phyloP scores from a whole-genome alignment of 768 basidiomycete species.

The Tulasnella sp. region DNA sequence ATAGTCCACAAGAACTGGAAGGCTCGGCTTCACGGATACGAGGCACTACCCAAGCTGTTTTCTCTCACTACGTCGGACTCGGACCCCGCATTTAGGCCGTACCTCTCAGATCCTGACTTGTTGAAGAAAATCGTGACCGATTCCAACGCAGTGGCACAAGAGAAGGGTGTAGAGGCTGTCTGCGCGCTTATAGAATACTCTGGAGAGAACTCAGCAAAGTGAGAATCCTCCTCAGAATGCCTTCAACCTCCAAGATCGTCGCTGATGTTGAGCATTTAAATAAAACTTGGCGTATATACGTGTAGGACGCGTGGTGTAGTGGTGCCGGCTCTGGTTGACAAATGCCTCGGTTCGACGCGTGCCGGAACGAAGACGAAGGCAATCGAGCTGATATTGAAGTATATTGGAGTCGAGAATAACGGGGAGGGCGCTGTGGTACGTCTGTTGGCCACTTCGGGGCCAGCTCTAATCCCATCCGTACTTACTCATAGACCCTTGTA shows the following conservation, averaged over 20 bases:
- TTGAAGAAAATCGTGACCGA: slow-evolving; percentile 85
- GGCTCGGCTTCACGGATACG: slow-evolving; percentile 89
- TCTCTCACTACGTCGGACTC: slow-evolving; percentile 82
- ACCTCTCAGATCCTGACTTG: slow-evolving; percentile 61
- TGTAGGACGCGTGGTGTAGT: slow-evolving; percentile 60
- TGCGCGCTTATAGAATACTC: slow-evolving; percentile 81
- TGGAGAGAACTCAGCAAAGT: slow-evolving; percentile 71
- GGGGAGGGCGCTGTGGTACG: slow-evolving; percentile 82
- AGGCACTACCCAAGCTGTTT: slow-evolving; percentile 76
- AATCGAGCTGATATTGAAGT: slow-evolving; percentile 75
- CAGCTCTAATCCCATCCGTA: not conserved
- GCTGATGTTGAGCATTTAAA: not conserved
- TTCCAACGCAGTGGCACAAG: slow-evolving; percentile 93
- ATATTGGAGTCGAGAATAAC: slow-evolving; percentile 86
- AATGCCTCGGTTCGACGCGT: slow-evolving; percentile 84
- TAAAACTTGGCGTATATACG: not conserved
- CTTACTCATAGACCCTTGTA: slow-evolving; percentile 25
- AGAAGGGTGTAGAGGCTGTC: slow-evolving; percentile 89
- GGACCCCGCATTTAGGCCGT: slow-evolving; percentile 90
- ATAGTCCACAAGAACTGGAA: slow-evolving; percentile 98
- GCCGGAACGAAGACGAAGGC: slow-evolving; percentile 85
- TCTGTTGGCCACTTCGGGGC: slow-evolving; percentile 20
- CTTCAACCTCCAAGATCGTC: not conserved
- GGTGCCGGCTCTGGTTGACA: slow-evolving; percentile 88
- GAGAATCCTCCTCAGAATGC: slow-evolving; percentile 18